A percentile compares a stretch with the other conserved stretches of the same genome.
Conservation (phyloP, 768 basidiomycete species). For the Gloeophyllum trabeum region DNA sequence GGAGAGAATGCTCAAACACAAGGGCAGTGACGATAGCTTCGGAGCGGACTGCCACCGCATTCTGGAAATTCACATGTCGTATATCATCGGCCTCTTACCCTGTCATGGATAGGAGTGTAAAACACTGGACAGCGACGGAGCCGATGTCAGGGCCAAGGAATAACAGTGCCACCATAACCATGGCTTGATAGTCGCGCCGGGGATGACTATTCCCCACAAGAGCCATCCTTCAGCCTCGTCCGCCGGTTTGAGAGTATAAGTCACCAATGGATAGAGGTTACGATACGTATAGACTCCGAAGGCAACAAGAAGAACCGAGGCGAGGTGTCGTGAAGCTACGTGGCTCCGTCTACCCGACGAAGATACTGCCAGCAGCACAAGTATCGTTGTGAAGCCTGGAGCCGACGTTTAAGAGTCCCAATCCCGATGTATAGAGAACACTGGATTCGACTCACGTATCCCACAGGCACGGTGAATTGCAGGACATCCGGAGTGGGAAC, state of each 20-base stretch:
- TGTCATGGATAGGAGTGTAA: slow-evolving; percentile 26
- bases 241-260: slow-evolving; percentile 35
- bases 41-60: slow-evolving; percentile 24
- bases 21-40: slow-evolving; percentile 41
- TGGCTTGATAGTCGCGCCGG: slow-evolving; percentile 40
- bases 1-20: slow-evolving; percentile 43
- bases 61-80: slow-evolving; percentile 8
- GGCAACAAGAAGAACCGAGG: slow-evolving; percentile 31
- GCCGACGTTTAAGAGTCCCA: background rate
- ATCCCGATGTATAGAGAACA: background rate
- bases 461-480: background rate
- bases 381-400: background rate
- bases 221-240: slow-evolving; percentile 36
- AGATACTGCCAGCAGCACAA: background rate
- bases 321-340: slow-evolving; percentile 27
- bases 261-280: slow-evolving; percentile 49
- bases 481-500: background rate
- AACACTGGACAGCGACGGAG: slow-evolving; percentile 39
- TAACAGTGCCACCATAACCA: slow-evolving; percentile 56
- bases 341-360: background rate
- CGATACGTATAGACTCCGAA: slow-evolving; percentile 43
- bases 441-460: background rate
- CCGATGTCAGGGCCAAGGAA: slow-evolving; percentile 34
- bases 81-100: background rate
- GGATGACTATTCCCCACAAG: slow-evolving; percentile 45